These are phyloP conservation scores for Westerdykella aurantiaca DNA, from an alignment of 2,329 filamentous ascomycete species.

Conservation along the genomic window DNA sequence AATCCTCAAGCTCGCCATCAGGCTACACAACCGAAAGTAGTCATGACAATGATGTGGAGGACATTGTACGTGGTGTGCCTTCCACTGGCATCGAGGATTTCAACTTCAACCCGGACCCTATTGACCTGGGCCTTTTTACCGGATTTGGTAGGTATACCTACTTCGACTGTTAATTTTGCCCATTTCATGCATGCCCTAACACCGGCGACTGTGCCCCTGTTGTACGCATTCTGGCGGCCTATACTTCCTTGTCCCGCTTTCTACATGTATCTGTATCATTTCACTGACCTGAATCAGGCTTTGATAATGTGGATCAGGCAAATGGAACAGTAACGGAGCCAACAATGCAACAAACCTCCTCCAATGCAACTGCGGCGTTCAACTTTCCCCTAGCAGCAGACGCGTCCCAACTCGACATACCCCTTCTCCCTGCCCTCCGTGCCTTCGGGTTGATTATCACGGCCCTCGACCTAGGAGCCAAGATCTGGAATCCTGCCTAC, in stretches of 20 bases:
- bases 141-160: constrained; percentile 5
- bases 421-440: constrained; percentile 37
- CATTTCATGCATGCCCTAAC: no score
- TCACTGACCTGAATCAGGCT: no score
- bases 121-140: constrained; percentile 13
- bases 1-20: neutral
- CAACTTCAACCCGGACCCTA: constrained; percentile 10
- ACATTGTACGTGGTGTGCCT: constrained; percentile 6
- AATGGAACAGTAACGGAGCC: no score
- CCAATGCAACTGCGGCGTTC: neutral
- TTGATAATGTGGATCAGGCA: no score
- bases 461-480: constrained; percentile 8
- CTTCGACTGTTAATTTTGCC: neutral
- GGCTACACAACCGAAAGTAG: constrained; percentile 1
- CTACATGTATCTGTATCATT: no score
- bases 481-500: constrained; percentile 16
- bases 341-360: neutral
- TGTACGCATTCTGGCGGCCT: neutral
- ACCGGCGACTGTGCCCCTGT: neutral
- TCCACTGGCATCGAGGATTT: constrained; percentile 1
- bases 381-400: constrained; percentile 13
- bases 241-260: no score
- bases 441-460: constrained; percentile 13
- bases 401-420: constrained; percentile 20
- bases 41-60: constrained; percentile 5